phyloP scores from a whole-genome alignment of 78 protist species.

The Dictyostelium brefeldianum region DNA sequence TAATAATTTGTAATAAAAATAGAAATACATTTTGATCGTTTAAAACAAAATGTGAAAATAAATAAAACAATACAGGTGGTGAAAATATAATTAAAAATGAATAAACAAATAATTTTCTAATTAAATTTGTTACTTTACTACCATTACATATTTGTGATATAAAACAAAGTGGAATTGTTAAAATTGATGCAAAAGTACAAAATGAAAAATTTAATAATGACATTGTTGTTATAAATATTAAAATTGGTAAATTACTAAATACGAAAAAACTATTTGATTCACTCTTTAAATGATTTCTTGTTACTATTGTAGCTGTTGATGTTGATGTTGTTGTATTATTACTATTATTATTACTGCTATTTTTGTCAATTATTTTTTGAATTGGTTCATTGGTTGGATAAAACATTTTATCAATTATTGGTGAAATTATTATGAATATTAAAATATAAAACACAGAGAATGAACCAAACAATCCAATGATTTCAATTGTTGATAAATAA shows the following conservation, averaged over 20 bases:
- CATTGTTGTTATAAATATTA: conserved; percentile 59
- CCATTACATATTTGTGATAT: conserved; percentile 1
- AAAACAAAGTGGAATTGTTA: conserved; percentile 49
- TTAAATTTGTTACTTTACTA: not conserved
- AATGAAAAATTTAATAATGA: conserved; percentile 71
- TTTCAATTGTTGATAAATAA: not conserved
- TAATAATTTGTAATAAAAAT: conserved; percentile 12
- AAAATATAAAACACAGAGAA: conserved; percentile 14
- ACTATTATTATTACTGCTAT: not conserved
- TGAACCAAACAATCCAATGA: not conserved
- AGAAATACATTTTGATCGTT: conserved; percentile 8
- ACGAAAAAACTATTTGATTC: conserved; percentile 59
- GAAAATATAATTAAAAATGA: conserved; percentile 10
- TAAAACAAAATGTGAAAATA: not conserved
- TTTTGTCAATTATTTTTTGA: too few relatives aligned
- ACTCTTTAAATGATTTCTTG: conserved; percentile 19
- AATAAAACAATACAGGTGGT: conserved; percentile 32
- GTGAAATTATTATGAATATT: conserved; percentile 34
- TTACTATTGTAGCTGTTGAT: not conserved
- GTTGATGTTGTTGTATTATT: not conserved
- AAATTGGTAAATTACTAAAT: conserved; percentile 57
- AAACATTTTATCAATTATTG: conserved; percentile 33
- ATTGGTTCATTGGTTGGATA: conserved; percentile 31
- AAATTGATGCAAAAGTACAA: conserved; percentile 61
- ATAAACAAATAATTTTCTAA: not conserved